A percentile compares a stretch with the other conserved stretches of the same genome.
These are phyloP conservation scores for Boletus pseudopeckii DNA, from an alignment of 768 basidiomycete species.

Conservation along the genomic window DNA sequence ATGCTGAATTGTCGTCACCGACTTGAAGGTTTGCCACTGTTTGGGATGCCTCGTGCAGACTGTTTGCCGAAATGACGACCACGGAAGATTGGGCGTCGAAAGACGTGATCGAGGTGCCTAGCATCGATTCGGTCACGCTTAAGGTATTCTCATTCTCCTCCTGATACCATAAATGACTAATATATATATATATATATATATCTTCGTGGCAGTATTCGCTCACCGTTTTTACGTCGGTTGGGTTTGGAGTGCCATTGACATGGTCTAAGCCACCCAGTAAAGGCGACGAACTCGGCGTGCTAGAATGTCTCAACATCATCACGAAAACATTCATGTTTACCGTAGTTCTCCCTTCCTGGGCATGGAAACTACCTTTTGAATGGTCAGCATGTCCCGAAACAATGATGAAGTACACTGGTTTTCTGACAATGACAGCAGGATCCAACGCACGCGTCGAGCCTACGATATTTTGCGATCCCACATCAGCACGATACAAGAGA, in stretches of 20 bases:
- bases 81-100: slow-evolving; percentile 11
- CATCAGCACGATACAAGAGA: slow-evolving; percentile 1
- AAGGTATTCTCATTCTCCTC: not conserved
- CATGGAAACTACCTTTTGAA: slow-evolving; percentile 18
- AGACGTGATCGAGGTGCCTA: slow-evolving; percentile 7
- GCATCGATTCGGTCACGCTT: slow-evolving; percentile 6
- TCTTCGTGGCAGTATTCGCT: slow-evolving; percentile 11
- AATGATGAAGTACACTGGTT: not conserved
- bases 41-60: slow-evolving; percentile 10
- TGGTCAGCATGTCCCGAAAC: slow-evolving; percentile 1
- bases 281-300: slow-evolving; percentile 4
- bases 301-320: slow-evolving; percentile 11
- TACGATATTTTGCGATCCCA: slow-evolving; percentile 21
- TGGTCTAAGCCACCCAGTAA: slow-evolving; percentile 8
- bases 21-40: slow-evolving; percentile 11
- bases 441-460: slow-evolving; percentile 15
- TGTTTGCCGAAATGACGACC: slow-evolving; percentile 13
- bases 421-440: slow-evolving; percentile 6
- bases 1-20: not conserved
- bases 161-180: not conserved
- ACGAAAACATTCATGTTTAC: slow-evolving; percentile 1
- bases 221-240: slow-evolving; percentile 16
- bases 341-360: slow-evolving; percentile 13
- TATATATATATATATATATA: too few relatives aligned
- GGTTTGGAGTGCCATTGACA: slow-evolving; percentile 16